Conservation (phyloP, 768 basidiomycete species). For the Melanogaster broomeanus region DNA sequence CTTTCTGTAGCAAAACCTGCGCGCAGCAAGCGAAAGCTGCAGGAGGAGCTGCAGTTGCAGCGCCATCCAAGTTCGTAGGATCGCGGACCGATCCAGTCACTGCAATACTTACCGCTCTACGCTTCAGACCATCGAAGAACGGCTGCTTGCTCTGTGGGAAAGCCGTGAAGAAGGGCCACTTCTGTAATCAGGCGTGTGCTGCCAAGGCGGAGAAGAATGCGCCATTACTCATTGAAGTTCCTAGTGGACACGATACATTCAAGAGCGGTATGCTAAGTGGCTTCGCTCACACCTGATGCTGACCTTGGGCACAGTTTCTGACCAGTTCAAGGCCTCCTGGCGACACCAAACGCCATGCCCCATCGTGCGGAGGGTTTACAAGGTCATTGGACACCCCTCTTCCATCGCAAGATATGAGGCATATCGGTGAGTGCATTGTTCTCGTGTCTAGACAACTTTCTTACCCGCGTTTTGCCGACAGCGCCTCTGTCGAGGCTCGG, state of each 20-base stretch:
- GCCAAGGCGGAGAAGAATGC: conserved; percentile 56
- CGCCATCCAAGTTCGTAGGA: conserved; percentile 34
- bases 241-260: conserved; percentile 59
- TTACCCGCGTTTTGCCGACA: conserved; percentile 22
- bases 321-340: conserved; percentile 73
- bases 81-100: conserved; percentile 18
- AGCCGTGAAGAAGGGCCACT: conserved; percentile 60
- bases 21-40: conserved; percentile 45
- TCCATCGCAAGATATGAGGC: conserved; percentile 58
- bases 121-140: conserved; percentile 39
- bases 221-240: conserved; percentile 61
- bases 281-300: neutral
- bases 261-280: conserved; percentile 51
- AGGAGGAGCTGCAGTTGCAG: conserved; percentile 17
- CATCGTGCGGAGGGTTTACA: conserved; percentile 61
- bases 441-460: neutral
- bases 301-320: conserved; percentile 44
- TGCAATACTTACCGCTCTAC: conserved; percentile 34
- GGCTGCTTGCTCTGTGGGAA: conserved; percentile 63
- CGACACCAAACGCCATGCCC: conserved; percentile 61
- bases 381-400: conserved; percentile 52
- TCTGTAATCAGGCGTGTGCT: conserved; percentile 58
- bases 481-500: conserved; percentile 55
- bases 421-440: conserved; percentile 48
- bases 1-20: conserved; percentile 66